Evolutionary conservation across 345 rosid species (phyloP), one percentile per base, ranked within the genome.

Genomic region (Rhizophora apiculata): DNA sequence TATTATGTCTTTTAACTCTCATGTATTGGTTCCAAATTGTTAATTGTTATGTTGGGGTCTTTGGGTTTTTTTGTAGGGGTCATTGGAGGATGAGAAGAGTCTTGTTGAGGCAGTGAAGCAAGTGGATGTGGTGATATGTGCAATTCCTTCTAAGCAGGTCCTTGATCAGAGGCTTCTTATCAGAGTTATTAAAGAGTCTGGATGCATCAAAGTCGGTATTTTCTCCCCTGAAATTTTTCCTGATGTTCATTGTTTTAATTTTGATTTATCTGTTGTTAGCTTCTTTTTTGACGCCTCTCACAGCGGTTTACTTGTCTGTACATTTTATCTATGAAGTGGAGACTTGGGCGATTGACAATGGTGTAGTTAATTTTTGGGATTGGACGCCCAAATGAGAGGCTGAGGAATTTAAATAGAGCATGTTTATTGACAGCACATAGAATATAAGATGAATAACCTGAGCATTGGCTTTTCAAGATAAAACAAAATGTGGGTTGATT

Each of bases 71-170:
- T 64, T 36, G 2, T 66, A 92, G 96, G 95, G 96, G 51, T 90
- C 91, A n/a, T 65, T 89, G 75, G 86, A 89, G 21, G 91, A 92
- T 60, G 88, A 84, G 56, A 31, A 46, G 75, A 84, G 87, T 75
- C 85, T 92, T 11, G 69, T 66, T 31, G 89, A 86, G 72, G 98
- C 93, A 64, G 78, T 88, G 82, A 83, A 71, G 74, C 85, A 70
- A 78, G 96, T 89, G 59, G 96, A 92, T 75, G 89, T 88, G 4
- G 94, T 89, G 53, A 87, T 92, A 37, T 88, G 91, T 75, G 81
- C 94, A 0, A 76, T 89, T 60, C 85, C 93, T 54, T 82, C 92
- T n/a, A 85, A 80, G 71, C 86, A 84, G 58, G 88, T 65, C 76
- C 86, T 85, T 70, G 86, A 85, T 48, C 96, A 89, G 84, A 92